Evolutionary conservation across 768 basidiomycete genomes (phyloP), one percentile per base, ranked within the genome.

Genomic region (Agrocybe pediades): DNA sequence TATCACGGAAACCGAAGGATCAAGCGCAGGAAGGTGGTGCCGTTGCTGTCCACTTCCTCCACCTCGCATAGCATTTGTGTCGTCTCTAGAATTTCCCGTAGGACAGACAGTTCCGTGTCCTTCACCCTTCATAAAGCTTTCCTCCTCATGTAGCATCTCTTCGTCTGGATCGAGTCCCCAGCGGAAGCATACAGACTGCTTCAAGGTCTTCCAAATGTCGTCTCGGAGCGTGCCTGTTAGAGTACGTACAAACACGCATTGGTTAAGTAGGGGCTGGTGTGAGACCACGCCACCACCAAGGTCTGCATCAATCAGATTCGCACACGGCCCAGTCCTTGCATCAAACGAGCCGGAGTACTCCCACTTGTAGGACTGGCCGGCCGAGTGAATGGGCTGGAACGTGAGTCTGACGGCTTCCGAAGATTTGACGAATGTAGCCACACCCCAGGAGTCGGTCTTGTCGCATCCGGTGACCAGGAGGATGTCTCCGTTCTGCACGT

Each of bases 401-500:
- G n/a, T 42, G 3, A 57, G 52, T 2, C 24, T 40, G 21, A 43
- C 44, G 6, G 45, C 13, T 1, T 41, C 23, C 16, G 47, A 23
- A 7, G 20, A 9, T 40, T 57, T 53, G 2, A 46, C 20, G 21
- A 60, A 57, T 5, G 58, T 53, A 16, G 54, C 62, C 36, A 63
- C 57, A 8, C 62, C 62, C 62, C 62, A 63, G 16, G 59, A 25
- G 2, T 56, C 13, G 3, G 55, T 52, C 21, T 56, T 56, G 30
- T 60, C 58, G 56, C 47, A 53, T 11, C 62, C 62, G 13, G 46
- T 46, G 7, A 65, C 62, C 3, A 65, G 33, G 2, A 54, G 60
- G 9, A 65, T 9, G 20, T 65, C 61, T 0, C 64, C 62, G 11
- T 65, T 65, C 5, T 49, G 25, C 24, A 41, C 47, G 27, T 56